These are phyloP conservation scores for Phialophora chinensis DNA, from an alignment of 2,329 filamentous ascomycete genomes.

Conservation along the genomic window DNA sequence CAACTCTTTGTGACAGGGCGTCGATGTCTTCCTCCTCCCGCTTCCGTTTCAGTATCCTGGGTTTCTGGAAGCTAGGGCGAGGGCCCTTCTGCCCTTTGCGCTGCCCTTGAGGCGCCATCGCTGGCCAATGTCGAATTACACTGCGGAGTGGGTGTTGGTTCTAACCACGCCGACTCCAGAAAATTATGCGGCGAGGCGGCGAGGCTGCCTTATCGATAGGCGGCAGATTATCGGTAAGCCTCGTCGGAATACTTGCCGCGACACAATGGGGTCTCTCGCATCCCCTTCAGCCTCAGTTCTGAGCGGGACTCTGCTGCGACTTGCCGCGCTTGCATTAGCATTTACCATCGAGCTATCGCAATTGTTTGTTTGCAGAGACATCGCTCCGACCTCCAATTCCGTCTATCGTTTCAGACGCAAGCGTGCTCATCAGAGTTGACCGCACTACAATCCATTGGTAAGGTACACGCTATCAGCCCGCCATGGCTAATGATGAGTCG, in stretches of 20 bases:
- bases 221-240: slow-evolving; percentile 14
- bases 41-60: slow-evolving; percentile 52
- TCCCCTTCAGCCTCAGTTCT: neutral
- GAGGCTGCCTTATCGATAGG: slow-evolving; percentile 23
- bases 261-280: neutral
- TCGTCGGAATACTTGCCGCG: slow-evolving; percentile 9
- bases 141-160: neutral
- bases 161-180: neutral
- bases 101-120: slow-evolving; percentile 28
- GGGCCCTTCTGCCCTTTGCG: slow-evolving; percentile 20
- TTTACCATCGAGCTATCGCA: neutral
- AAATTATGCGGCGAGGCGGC: slow-evolving; percentile 2
- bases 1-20: slow-evolving; percentile 50
- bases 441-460: slow-evolving; percentile 33
- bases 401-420: neutral
- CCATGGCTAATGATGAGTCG: slow-evolving; percentile 67
- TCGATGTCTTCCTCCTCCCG: slow-evolving; percentile 53
- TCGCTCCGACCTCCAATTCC: neutral
- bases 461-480: slow-evolving; percentile 37
- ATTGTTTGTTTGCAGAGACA: neutral
- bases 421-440: slow-evolving; percentile 1
- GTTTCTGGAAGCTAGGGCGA: slow-evolving; percentile 19
- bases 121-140: neutral
- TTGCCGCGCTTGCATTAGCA: neutral
- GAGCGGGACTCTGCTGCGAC: neutral